Base-by-base conservation (phyloP, 768 basidiomycete species). In the Tylopilus sp. region DNA sequence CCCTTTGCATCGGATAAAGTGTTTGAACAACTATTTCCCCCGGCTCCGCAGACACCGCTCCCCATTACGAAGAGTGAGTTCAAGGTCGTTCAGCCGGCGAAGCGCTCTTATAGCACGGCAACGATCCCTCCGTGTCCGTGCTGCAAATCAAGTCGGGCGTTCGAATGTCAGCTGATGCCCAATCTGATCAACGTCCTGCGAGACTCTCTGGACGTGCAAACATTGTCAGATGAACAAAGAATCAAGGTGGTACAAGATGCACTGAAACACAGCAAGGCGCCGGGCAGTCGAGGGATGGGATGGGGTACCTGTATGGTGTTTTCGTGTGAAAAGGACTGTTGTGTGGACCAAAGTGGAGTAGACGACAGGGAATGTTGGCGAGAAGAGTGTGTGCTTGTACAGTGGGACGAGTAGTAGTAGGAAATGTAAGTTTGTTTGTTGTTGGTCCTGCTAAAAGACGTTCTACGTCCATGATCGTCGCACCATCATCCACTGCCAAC, bases 151-250 rank as follows among this genome's bases (percentile, higher is more conserved):
- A 72, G 71, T 40, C 79, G 92, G 15, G 79, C 86, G 20, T 98
- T 97, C 66, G 95, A 98, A 67, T 88, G 88, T 60, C 95, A 98
- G 67, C 75, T 98, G 47, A 95, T 95, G 83, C 95, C 95, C 2
- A 91, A 93, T 64, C 72, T 98, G 47, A 93, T 98, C 66, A 89
- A 89, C 46, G 71, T 91, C 13, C 73, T 97, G 13, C 73, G 76
- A 45, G 63, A 65, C 56, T 65, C 58, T 28, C 38, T 59, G 22
- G 66, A 60, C 47, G 54, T 52, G 42, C 69, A 65, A 57, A 73
- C 72, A 40, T 52, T 76, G 62, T 79, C 80, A 8, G 88, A 90
- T 40, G 86, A 83, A 61, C 84, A 90, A 66, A 74, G 89, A 60
- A 76, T 80, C 56, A 78, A 79, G 57, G 79, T 78, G 42, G 73